These are phyloP conservation scores for Candida arabinofermentans DNA, from an alignment of 805 yeast genomes.

Conservation along the genomic window DNA sequence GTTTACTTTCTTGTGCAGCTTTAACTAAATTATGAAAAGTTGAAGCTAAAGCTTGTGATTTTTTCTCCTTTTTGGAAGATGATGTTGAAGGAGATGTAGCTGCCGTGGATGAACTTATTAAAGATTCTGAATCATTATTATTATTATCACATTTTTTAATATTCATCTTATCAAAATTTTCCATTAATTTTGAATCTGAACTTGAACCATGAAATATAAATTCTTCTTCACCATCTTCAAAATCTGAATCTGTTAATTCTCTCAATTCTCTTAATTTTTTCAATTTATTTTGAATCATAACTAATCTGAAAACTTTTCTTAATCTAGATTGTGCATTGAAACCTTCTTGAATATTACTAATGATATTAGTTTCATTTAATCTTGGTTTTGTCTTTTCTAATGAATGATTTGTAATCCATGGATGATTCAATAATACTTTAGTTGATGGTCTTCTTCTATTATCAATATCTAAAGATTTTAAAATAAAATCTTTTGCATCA, in stretches of 20 bases:
- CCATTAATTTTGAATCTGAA: slow-evolving; percentile 40
- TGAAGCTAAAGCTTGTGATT: slow-evolving; percentile 18
- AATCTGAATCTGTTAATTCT: slow-evolving; percentile 44
- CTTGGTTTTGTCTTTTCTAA: slow-evolving; percentile 12
- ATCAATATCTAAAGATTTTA: slow-evolving; percentile 62
- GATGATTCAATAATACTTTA: slow-evolving; percentile 56
- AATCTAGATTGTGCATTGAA: slow-evolving; percentile 82
- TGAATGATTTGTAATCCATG: slow-evolving; percentile 63
- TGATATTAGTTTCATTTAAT: slow-evolving; percentile 50
- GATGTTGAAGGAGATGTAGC: not conserved
- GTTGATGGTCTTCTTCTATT: slow-evolving; percentile 71
- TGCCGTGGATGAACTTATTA: not conserved
- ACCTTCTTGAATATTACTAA: slow-evolving; percentile 75
- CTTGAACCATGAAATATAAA: slow-evolving; percentile 32
- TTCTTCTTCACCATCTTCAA: slow-evolving; percentile 31
- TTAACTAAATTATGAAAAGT: slow-evolving; percentile 31
- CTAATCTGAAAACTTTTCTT: slow-evolving; percentile 81
- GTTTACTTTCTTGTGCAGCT: slow-evolving; percentile 29
- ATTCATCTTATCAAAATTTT: slow-evolving; percentile 18
- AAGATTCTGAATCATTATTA: not conserved
- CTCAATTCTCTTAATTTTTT: slow-evolving; percentile 62
- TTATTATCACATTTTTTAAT: not conserved
- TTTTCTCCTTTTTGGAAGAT: not conserved
- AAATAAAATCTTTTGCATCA: slow-evolving; percentile 77
- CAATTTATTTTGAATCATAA: slow-evolving; percentile 76